phyloP scores from a whole-genome alignment of 2,329 filamentous ascomycete genomes.

The Fusarium nisikadoi region DNA sequence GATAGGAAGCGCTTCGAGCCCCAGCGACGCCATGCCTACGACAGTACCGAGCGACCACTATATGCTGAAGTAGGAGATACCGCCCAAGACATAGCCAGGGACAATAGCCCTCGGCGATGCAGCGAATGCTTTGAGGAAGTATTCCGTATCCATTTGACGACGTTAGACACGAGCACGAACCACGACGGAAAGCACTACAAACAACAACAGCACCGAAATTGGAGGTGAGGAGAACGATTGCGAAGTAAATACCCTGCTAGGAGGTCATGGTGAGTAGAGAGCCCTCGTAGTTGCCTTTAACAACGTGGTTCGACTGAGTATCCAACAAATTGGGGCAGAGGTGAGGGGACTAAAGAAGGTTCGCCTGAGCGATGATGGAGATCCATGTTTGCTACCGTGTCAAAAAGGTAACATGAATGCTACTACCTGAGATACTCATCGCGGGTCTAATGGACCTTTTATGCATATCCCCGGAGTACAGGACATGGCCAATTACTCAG shows the following conservation, averaged over 20 bases:
- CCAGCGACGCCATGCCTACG: neutral
- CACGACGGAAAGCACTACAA: fast-evolving
- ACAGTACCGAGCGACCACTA: neutral
- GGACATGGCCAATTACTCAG: neutral
- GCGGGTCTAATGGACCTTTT: neutral
- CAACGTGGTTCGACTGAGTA: neutral
- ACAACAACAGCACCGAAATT: no score
- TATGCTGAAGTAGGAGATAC: neutral
- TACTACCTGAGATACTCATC: neutral
- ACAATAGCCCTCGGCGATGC: neutral
- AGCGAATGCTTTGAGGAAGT: neutral
- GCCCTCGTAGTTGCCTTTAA: neutral
- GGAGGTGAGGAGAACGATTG: fast-evolving
- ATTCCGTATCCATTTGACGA: neutral
- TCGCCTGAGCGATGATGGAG: neutral
- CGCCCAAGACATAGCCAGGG: neutral
- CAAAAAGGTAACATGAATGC: neutral
- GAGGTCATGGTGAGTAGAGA: neutral
- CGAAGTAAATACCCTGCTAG: neutral
- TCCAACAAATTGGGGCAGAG: neutral
- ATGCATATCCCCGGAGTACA: neutral
- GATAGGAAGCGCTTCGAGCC: neutral
- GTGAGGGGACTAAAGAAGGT: neutral
- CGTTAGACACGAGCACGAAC: neutral
- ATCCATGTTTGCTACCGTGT: neutral